Base-by-base conservation (phyloP, 768 basidiomycete genomes). In the Suillus bovinus region DNA sequence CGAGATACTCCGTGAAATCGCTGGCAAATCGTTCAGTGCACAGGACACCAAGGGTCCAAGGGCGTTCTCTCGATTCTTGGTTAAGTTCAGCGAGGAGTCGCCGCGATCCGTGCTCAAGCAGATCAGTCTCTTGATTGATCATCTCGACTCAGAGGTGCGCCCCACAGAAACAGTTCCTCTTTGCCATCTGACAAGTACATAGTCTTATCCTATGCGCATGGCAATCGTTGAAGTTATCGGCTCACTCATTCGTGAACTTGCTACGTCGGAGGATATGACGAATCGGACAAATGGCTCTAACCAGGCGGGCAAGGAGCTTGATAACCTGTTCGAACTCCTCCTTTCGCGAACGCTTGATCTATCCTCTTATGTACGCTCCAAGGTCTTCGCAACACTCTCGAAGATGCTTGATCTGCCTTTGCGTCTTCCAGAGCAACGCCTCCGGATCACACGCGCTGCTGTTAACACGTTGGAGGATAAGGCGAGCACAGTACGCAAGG, bases 181-280 rank as follows among this genome's bases (percentile, higher is more conserved):
- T 14, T 14, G 9, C 27, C 59, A 14, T 60, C 42, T n/a, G 17
- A 41, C 13, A 49, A 61, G 13, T 11, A 53, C 38, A 16, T 68
- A 97, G 94, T 89, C 95, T 0, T 97, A 99, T 71, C 93, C 95
- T 0, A 95, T 99, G 88, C 93, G 97, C 46, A 90, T 94, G 79
- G 93, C 94, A 1, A 82, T 99, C 61, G 85, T 99, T 57, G 96
- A 99, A 72, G 84, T 96, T 61, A 86, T 99, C 44, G 94, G 93
- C 6, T 79, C 81, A 62, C 85, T 99, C 64, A 94, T 99, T 70
- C 80, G 82, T 49, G 93, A 98, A 66, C 84, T 98, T 14, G 86
- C 90, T 0, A 71, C 76, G 22, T 81, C 85, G 3, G 74, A 77
- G 22, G 82, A 83, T 46, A 78, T 78, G 24, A 70, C 84, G 69